Percentiles rank a stretch among this genome's conserved stretches.
phyloP scores from a whole-genome alignment of 208 protist species.

The Leishmania aethiopica region DNA sequence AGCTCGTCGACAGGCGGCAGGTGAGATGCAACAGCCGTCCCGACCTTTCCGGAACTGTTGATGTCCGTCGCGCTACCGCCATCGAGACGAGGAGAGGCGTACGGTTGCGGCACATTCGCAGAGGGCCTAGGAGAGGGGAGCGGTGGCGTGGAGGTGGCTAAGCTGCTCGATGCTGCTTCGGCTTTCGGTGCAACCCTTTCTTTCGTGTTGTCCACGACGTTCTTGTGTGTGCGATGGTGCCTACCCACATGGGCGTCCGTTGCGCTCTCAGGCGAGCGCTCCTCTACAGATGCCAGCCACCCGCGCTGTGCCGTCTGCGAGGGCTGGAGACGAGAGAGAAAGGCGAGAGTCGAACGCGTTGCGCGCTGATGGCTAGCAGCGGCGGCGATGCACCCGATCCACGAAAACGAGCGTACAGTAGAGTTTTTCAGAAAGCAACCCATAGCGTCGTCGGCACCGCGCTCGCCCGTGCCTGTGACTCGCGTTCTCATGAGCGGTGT shows the following conservation, averaged over 20 bases:
- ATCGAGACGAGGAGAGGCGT: background rate
- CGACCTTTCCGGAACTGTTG: background rate
- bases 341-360: slow-evolving; percentile 18
- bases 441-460: background rate
- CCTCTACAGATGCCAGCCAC: background rate
- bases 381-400: slow-evolving; percentile 17
- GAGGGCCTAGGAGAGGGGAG: background rate
- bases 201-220: background rate
- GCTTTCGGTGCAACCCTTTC: background rate
- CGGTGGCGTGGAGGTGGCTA: background rate
- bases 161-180: background rate
- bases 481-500: background rate
- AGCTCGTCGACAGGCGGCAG: background rate
- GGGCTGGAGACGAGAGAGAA: slow-evolving; percentile 15
- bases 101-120: background rate
- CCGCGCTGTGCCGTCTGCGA: background rate
- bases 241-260: background rate
- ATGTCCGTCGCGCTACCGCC: background rate
- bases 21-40: background rate
- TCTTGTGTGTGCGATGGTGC: slow-evolving; percentile 1
- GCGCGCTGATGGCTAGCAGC: slow-evolving; percentile 3
- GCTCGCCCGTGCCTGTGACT: background rate
- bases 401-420: slow-evolving; percentile 9
- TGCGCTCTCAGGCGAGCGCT: background rate
- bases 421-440: background rate